These are phyloP conservation scores for Arabis hirsuta DNA, from an alignment of 345 rosid species.

Conservation along the genomic window DNA sequence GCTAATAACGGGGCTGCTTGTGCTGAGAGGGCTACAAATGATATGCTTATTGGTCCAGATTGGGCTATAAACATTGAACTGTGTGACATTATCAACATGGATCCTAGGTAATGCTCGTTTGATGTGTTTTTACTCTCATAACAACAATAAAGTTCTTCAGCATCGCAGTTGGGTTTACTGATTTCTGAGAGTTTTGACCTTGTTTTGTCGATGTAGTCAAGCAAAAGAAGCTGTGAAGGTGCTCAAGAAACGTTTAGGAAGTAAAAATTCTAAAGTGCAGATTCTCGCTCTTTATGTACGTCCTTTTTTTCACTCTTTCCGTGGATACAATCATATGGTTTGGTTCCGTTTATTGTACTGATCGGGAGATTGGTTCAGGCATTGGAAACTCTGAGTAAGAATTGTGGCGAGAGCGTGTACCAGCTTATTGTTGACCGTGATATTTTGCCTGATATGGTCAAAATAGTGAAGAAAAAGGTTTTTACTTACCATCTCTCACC, in stretches of 20 bases:
- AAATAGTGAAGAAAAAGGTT: constrained; percentile 97
- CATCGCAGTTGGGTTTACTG: background rate
- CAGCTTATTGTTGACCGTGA: constrained; percentile 92
- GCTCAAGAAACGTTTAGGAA: constrained; percentile 88
- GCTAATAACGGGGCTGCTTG: constrained; percentile 78
- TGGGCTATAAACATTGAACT: constrained; percentile 96
- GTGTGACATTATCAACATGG: constrained; percentile 88
- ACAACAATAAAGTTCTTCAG: background rate
- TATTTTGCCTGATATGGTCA: constrained; percentile 94
- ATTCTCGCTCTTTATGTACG: constrained; percentile 87
- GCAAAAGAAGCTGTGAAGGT: constrained; percentile 87
- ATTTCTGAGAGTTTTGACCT: background rate
- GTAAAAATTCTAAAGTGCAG: constrained; percentile 88
- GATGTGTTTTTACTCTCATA: background rate
- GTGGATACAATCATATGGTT: background rate
- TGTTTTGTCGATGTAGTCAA: constrained; percentile 60
- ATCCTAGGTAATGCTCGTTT: constrained; percentile 66
- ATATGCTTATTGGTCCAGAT: constrained; percentile 88
- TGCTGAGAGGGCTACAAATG: constrained; percentile 96
- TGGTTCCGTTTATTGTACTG: constrained; percentile 6
- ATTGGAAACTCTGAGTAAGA: constrained; percentile 94
- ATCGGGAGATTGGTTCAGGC: constrained; percentile 51
- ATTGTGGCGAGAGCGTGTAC: constrained; percentile 83
- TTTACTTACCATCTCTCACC: constrained; percentile 20
- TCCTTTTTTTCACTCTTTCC: background rate